These are phyloP conservation scores for Ambrosia artemisiifolia DNA, from an alignment of 129 eudicot species.

Conservation along the genomic window DNA sequence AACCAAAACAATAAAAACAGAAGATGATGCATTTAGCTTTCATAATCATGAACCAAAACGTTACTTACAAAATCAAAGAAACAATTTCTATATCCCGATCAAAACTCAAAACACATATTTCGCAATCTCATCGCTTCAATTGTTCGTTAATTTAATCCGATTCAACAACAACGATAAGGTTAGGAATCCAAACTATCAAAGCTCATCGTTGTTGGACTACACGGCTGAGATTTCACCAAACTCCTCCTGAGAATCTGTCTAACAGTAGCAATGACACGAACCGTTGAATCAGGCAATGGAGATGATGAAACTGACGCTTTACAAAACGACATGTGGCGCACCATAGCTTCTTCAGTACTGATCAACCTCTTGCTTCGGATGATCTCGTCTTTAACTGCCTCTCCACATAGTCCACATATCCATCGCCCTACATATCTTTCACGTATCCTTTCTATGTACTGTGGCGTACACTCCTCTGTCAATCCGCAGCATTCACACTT, in stretches of 20 bases:
- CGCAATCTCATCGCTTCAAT: background rate
- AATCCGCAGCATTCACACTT: constrained; percentile 74
- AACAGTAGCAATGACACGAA: constrained; percentile 55
- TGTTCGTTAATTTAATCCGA: constrained; percentile 28
- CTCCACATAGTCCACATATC: constrained; percentile 83
- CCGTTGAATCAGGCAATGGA: constrained; percentile 55
- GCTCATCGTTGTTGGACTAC: constrained; percentile 51
- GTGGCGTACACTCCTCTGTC: constrained; percentile 71
- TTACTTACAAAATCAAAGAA: too few species aligned
- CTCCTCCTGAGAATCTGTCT: constrained; percentile 55
- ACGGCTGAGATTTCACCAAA: constrained; percentile 58
- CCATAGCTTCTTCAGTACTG: constrained; percentile 66
- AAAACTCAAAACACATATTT: too few species aligned
- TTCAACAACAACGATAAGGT: constrained; percentile 38
- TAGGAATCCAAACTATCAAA: constrained; percentile 58
- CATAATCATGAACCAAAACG: too few species aligned
- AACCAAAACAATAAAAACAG: background rate
- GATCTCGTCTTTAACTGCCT: constrained; percentile 70
- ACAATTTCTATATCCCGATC: too few species aligned
- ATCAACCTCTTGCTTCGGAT: constrained; percentile 50
- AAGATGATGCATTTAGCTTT: background rate
- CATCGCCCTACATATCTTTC: constrained; percentile 69
- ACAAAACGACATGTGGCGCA: constrained; percentile 62
- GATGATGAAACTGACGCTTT: constrained; percentile 42
- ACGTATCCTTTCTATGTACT: constrained; percentile 58